A percentile compares a stretch with the other conserved stretches of the same genome.
These are phyloP conservation scores for Polymyxa betae DNA, from an alignment of 208 protist species.

Conservation along the genomic window DNA sequence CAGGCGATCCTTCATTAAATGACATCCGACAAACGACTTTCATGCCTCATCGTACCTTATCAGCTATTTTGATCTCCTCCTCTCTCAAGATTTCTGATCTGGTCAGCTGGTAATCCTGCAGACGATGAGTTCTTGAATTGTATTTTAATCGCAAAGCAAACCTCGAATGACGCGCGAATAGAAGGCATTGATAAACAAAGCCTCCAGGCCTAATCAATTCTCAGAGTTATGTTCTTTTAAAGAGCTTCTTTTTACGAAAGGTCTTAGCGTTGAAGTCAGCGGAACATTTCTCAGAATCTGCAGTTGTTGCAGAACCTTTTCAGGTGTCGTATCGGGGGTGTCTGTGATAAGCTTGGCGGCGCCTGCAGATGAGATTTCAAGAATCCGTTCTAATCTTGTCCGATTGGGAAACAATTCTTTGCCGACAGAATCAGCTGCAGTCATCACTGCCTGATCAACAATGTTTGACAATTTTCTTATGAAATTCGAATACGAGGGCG, in stretches of 20 bases:
- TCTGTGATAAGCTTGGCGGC: background rate
- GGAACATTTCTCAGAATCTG: constrained; percentile 30
- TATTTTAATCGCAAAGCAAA: background rate
- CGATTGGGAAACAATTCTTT: background rate
- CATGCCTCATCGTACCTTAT: background rate
- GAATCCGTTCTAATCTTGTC: background rate
- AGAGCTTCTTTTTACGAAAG: background rate
- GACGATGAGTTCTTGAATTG: background rate
- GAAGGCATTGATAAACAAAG: constrained; percentile 3
- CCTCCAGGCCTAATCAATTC: background rate
- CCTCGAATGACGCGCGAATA: background rate
- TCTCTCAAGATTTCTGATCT: background rate
- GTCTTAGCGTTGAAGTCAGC: background rate
- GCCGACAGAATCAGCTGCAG: background rate
- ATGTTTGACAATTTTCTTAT: constrained; percentile 1
- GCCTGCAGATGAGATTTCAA: constrained; percentile 4
- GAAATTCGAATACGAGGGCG: background rate
- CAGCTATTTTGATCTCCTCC: background rate
- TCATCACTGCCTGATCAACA: background rate
- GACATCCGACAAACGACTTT: background rate
- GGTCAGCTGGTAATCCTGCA: background rate
- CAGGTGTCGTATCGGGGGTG: background rate
- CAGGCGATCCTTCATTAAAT: background rate
- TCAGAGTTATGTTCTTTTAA: background rate
- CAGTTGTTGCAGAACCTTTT: background rate